phyloP scores from a whole-genome alignment of 2,329 filamentous ascomycete species.

The Fusarium graminum region DNA sequence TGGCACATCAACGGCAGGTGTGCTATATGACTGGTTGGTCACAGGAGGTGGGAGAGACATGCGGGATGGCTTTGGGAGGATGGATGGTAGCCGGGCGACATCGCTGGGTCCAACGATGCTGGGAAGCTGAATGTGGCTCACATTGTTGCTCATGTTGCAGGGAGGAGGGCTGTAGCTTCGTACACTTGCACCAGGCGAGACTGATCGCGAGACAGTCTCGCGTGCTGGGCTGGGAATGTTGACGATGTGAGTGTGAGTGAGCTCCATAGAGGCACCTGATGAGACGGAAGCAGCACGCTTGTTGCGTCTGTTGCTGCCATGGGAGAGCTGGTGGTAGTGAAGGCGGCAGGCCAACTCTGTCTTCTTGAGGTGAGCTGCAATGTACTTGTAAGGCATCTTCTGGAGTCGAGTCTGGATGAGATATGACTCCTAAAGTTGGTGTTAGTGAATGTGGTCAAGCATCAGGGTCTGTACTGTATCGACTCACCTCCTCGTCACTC shows the following conservation, averaged over 20 bases:
- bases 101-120: constrained; percentile 62
- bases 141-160: constrained; percentile 54
- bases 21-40: constrained; percentile 58
- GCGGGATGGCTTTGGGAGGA: constrained; percentile 74
- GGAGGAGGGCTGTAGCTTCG: constrained; percentile 61
- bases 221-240: constrained; percentile 65
- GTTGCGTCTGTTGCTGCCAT: constrained; percentile 84
- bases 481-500: constrained; percentile 84
- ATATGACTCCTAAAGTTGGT: constrained; percentile 75
- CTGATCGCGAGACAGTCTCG: constrained; percentile 63
- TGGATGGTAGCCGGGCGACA: constrained; percentile 68
- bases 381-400: constrained; percentile 93
- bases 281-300: constrained; percentile 80
- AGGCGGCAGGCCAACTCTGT: constrained; percentile 89
- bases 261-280: constrained; percentile 66
- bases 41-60: constrained; percentile 60
- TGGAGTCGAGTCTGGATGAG: constrained; percentile 85
- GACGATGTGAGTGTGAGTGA: constrained; percentile 62
- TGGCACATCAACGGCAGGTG: constrained; percentile 60
- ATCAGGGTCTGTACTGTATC: not conserved
- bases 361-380: constrained; percentile 86
- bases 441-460: constrained; percentile 30
- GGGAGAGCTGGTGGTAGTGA: constrained; percentile 87
- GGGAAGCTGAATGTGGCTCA: constrained; percentile 63
- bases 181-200: constrained; percentile 62